phyloP scores from a whole-genome alignment of 1,139 yeast genomes.

The Taphrina betulina region DNA sequence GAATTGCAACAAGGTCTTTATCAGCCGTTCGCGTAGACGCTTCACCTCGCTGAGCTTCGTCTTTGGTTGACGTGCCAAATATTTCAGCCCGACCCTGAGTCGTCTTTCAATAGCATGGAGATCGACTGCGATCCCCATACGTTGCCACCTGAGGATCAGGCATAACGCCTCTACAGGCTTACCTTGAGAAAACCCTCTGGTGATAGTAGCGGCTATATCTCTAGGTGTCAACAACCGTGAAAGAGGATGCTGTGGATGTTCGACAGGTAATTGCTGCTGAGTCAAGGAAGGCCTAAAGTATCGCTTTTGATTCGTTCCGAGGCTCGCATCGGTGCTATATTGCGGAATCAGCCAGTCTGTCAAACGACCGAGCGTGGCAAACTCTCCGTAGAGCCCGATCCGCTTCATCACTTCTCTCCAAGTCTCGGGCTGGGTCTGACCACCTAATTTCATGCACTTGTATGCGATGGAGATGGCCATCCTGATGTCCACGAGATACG shows the following conservation, averaged over 20 bases:
- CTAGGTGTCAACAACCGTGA: conserved; percentile 10
- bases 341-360: conserved; percentile 25
- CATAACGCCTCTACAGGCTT: conserved; percentile 13
- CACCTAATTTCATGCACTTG: conserved; percentile 27
- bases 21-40: background rate
- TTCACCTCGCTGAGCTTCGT: background rate
- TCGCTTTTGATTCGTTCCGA: too few species aligned
- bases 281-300: background rate
- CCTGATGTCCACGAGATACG: conserved; percentile 22
- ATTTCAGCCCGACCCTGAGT: conserved; percentile 10
- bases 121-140: conserved; percentile 10
- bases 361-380: conserved; percentile 3
- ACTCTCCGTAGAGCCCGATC: conserved; percentile 20
- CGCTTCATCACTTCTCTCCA: conserved; percentile 32
- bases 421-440: conserved; percentile 30
- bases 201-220: conserved; percentile 5
- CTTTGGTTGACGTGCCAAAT: background rate
- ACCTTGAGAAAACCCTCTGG: conserved; percentile 13
- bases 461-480: conserved; percentile 13
- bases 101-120: background rate
- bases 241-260: conserved; percentile 17
- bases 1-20: too few species aligned
- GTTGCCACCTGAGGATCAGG: conserved; percentile 19
- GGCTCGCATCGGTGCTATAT: conserved; percentile 6
- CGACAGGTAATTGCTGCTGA: background rate